These are phyloP conservation scores for Aeschynomene evenia DNA, from an alignment of 306 rosid genomes.

Conservation along the genomic window DNA sequence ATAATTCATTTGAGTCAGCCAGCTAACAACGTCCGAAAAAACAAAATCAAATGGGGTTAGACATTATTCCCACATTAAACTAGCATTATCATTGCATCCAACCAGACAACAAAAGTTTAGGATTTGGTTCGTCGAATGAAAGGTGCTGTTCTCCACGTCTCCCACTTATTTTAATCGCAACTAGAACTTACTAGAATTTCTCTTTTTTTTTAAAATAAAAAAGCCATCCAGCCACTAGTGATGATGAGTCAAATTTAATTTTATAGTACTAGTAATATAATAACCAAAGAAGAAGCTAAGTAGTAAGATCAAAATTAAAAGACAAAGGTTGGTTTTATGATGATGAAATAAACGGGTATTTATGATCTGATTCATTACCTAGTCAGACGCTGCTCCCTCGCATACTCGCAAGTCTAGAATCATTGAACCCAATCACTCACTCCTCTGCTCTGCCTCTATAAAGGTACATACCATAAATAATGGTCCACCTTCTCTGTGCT, in stretches of 20 bases:
- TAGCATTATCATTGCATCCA: conserved; percentile 20
- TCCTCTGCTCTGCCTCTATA: conserved; percentile 26
- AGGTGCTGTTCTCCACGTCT: background rate
- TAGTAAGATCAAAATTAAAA: conserved; percentile 16
- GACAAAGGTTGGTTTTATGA: conserved; percentile 11
- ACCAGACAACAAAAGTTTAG: conserved; percentile 18
- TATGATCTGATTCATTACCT: conserved; percentile 11
- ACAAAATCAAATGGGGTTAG: conserved; percentile 20
- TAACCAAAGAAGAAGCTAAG: no score
- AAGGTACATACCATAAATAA: conserved; percentile 38
- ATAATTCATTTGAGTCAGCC: no score
- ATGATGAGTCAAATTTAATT: background rate
- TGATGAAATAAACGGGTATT: conserved; percentile 21
- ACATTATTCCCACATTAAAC: conserved; percentile 22
- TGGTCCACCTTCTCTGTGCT: conserved; percentile 9
- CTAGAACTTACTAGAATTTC: background rate
- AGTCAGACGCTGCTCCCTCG: conserved; percentile 38
- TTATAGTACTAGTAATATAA: no score
- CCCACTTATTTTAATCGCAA: background rate
- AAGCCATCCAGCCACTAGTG: background rate
- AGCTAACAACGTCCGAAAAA: conserved; percentile 26
- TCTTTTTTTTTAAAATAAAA: background rate
- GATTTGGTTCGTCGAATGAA: conserved; percentile 17
- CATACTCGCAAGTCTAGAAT: conserved; percentile 32
- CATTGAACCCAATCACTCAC: conserved; percentile 35